phyloP scores from a whole-genome alignment of 768 basidiomycete genomes.

The Chalciporus pseudorubinellus region DNA sequence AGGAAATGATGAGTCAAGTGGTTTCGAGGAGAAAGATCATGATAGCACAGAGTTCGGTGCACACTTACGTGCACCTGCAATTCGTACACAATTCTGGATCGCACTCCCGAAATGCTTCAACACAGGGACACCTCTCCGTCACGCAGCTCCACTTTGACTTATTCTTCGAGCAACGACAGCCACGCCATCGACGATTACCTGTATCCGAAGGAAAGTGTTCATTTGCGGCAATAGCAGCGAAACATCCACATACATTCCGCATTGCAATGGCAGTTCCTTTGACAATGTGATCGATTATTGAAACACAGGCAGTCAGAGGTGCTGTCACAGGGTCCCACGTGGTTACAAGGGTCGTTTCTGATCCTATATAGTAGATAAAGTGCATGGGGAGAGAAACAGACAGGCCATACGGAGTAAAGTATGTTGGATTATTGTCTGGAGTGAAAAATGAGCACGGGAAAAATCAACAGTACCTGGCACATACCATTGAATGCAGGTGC shows the following conservation, averaged over 20 bases:
- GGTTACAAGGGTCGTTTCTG: constrained; percentile 52
- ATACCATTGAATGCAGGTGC: constrained; percentile 22
- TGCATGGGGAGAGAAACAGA: neutral
- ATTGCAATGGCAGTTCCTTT: constrained; percentile 52
- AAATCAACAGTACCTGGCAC: neutral
- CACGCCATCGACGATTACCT: constrained; percentile 57
- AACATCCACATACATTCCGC: constrained; percentile 41
- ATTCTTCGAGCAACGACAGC: constrained; percentile 48
- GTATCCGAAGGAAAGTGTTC: neutral
- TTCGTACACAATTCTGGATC: constrained; percentile 61
- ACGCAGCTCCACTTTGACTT: constrained; percentile 32
- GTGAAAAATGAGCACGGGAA: constrained; percentile 5
- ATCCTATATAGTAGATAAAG: constrained; percentile 1
- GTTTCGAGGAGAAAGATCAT: neutral
- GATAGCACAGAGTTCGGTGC: neutral
- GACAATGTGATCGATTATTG: constrained; percentile 50
- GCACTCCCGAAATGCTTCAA: constrained; percentile 53
- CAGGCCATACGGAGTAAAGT: constrained; percentile 27
- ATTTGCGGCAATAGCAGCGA: neutral
- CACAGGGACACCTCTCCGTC: constrained; percentile 53
- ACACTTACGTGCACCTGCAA: constrained; percentile 49
- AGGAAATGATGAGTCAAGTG: neutral
- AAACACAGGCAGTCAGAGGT: constrained; percentile 48
- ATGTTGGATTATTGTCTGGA: constrained; percentile 16
- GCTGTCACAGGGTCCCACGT: constrained; percentile 53